Conservation (phyloP, 2,329 filamentous ascomycete genomes). For the Aspergillus clavatus region DNA sequence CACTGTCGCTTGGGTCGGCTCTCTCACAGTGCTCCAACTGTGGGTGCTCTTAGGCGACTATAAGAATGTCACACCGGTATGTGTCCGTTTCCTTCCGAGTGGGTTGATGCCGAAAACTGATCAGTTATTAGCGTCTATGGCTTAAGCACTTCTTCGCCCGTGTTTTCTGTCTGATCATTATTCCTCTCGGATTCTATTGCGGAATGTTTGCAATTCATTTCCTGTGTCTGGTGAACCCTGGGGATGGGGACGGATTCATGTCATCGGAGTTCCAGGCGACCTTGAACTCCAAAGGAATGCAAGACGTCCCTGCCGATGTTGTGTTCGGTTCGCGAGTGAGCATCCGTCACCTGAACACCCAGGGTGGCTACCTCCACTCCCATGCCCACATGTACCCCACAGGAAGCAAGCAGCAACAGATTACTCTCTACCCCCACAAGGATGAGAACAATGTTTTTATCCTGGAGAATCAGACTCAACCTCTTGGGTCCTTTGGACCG, state of each 20-base stretch:
- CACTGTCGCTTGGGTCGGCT: slow-evolving; percentile 96
- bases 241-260: slow-evolving; percentile 98
- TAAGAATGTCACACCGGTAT: slow-evolving; percentile 73
- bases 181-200: slow-evolving; percentile 87
- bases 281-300: slow-evolving; percentile 93
- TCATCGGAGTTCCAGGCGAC: slow-evolving; percentile 98
- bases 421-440: slow-evolving; percentile 97
- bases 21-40: slow-evolving; percentile 82
- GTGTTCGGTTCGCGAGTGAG: slow-evolving; percentile 80
- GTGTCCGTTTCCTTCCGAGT: slow-evolving; percentile 23
- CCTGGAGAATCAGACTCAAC: slow-evolving; percentile 93
- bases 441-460: slow-evolving; percentile 97
- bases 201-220: slow-evolving; percentile 98
- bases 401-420: slow-evolving; percentile 97
- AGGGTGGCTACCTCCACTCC: slow-evolving; percentile 95
- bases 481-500: slow-evolving; percentile 68
- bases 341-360: slow-evolving; percentile 92
- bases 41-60: slow-evolving; percentile 92
- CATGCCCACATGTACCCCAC: slow-evolving; percentile 96
- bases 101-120: slow-evolving; percentile 18
- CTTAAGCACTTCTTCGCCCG: slow-evolving; percentile 92
- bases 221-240: slow-evolving; percentile 84
- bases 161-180: slow-evolving; percentile 82
- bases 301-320: slow-evolving; percentile 88
- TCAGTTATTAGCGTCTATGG: slow-evolving; percentile 60